Evolutionary conservation across 441 rosid species (phyloP).

Genomic region (Kokia cookei): DNA sequence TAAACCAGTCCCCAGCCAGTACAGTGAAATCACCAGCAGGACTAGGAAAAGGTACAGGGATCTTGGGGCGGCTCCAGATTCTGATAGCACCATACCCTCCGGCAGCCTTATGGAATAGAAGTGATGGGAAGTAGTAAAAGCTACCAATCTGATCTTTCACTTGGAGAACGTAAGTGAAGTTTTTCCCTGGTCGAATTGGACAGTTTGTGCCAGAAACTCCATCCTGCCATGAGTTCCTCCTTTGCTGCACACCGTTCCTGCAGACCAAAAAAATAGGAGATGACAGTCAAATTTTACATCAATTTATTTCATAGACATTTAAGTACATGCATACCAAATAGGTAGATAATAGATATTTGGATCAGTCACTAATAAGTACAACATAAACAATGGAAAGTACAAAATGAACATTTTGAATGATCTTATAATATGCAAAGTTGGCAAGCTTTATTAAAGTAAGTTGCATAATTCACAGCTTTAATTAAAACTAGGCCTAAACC

Average conservation of each 20-base stretch:
- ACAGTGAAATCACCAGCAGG: conserved; percentile 46
- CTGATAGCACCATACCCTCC: conserved; percentile 58
- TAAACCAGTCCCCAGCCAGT: conserved; percentile 66
- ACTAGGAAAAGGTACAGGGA: conserved; percentile 55
- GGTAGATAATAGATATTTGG: not conserved
- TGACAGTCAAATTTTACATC: not conserved
- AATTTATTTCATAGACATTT: not conserved
- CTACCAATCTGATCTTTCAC: conserved; percentile 65
- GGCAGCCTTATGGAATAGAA: conserved; percentile 59
- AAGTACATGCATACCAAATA: not conserved
- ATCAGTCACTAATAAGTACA: not conserved
- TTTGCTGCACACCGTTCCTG: conserved; percentile 62
- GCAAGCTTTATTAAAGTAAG: not conserved
- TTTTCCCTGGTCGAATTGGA: conserved; percentile 56
- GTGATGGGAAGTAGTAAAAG: conserved; percentile 56
- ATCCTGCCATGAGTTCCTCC: conserved; percentile 64
- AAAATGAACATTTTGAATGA: not conserved
- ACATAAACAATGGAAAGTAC: not conserved
- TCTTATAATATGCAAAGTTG: not conserved
- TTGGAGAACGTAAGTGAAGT: conserved; percentile 50
- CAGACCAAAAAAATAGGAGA: not conserved
- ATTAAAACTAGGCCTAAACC: not conserved
- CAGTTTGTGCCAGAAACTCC: conserved; percentile 61
- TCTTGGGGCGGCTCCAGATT: conserved; percentile 58
- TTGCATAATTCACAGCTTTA: not conserved